Evolutionary conservation across 2,329 filamentous ascomycete genomes (phyloP), one percentile per base, ranked within the genome.

Genomic region (Gaeumannomyces sp.): DNA sequence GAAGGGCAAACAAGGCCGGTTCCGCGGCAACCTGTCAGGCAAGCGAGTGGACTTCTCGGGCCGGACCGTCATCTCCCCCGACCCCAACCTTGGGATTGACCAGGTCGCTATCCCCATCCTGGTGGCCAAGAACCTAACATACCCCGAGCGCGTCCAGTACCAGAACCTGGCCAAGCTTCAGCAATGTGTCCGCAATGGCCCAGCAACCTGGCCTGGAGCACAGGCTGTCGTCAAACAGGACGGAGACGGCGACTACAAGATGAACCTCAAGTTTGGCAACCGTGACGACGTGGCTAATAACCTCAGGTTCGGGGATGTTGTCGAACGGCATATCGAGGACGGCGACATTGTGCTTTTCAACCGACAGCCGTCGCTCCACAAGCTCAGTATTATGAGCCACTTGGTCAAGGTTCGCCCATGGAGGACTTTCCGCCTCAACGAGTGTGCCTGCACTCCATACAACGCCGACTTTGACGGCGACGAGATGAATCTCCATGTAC

Each of bases 401-500:
- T 88, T 90, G 72, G 95, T 90, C 71, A 97, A 97, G 76, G 87
- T 99, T 61, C 87, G 95, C 62, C 95, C 94, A 0, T 96, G 95
- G 89, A 88, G 93, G 76, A 99, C 95, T 0, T 98, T 99, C 75
- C 89, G 95, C 64, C 83, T 99, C 25, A 99, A 99, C 74, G 95
- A 99, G 75, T 99, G 95, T 85, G 95, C 97, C 1, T 99, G 95
- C 77, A 93, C 91, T 67, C 95, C 95, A 4, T 99, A 99, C 82
- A 99, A 99, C 71, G 95, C 95, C 65, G 95, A 99, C 85, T 99
- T 99, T 70, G 95, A 99, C 72, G 95, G 95, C 66, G 95, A 99
- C 71, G 95, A 99, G 76, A 99, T 99, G 95, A 99, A 99, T 71
- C 79, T 99, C 61, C 95, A 99, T 77, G 93, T 99, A 22, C 95